These are phyloP conservation scores for Pythium rhizo-oryzae DNA, from an alignment of 352 stramenopile species.

Conservation along the genomic window DNA sequence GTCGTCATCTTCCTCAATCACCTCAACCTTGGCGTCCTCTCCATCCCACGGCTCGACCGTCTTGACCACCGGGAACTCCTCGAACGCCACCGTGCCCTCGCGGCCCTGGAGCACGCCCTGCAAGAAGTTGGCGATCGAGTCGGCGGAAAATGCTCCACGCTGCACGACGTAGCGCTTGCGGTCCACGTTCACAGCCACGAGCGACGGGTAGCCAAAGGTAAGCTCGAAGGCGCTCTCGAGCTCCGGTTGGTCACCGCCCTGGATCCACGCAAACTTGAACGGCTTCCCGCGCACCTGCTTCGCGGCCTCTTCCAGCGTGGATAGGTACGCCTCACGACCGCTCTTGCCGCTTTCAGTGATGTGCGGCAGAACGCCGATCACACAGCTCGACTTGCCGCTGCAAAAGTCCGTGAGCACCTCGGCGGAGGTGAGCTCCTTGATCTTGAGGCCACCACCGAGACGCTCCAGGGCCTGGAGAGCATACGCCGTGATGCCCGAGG, in stretches of 20 bases:
- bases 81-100: slow-evolving; percentile 64
- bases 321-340: slow-evolving; percentile 85
- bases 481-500: slow-evolving; percentile 80
- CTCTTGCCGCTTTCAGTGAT: slow-evolving; percentile 89
- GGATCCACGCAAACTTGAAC: slow-evolving; percentile 92
- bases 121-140: slow-evolving; percentile 78
- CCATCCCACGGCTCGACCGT: slow-evolving; percentile 81
- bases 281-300: slow-evolving; percentile 90
- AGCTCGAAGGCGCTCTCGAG: slow-evolving; percentile 89
- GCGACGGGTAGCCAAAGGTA: slow-evolving; percentile 91
- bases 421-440: slow-evolving; percentile 78
- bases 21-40: slow-evolving; percentile 74
- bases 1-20: slow-evolving; percentile 73
- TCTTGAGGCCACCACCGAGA: slow-evolving; percentile 70
- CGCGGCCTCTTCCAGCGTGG: slow-evolving; percentile 73
- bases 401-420: slow-evolving; percentile 79
- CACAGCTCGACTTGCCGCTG: slow-evolving; percentile 87
- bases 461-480: slow-evolving; percentile 73
- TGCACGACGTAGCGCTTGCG: slow-evolving; percentile 86
- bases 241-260: slow-evolving; percentile 82
- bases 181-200: slow-evolving; percentile 89
- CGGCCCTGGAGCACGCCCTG: slow-evolving; percentile 69
- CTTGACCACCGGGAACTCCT: slow-evolving; percentile 61
- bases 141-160: slow-evolving; percentile 68
- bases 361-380: slow-evolving; percentile 89